Conservation (phyloP, 192 early-diverging fungal genomes). For the Spizellomyces punctatus region DNA sequence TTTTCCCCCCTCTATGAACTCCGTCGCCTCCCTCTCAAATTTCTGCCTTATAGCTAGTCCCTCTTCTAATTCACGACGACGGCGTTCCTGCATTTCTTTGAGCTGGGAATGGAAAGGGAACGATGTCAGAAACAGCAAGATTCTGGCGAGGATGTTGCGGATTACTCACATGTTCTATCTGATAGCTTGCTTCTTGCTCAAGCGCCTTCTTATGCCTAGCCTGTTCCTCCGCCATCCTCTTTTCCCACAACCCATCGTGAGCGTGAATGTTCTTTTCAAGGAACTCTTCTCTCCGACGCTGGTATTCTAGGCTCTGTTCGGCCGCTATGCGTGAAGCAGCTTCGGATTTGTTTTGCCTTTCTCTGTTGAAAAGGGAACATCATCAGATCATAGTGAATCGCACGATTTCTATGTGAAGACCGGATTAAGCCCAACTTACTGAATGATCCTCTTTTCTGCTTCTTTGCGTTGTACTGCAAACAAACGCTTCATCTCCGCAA, state of each 20-base stretch:
- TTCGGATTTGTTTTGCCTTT: constrained; percentile 6
- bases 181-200: neutral
- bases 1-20: neutral
- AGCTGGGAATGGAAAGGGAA: neutral
- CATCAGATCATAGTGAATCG: neutral
- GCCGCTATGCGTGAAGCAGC: constrained; percentile 2
- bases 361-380: neutral
- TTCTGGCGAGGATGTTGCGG: neutral
- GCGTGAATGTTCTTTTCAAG: constrained; percentile 7
- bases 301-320: constrained; percentile 9
- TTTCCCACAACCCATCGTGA: constrained; percentile 17
- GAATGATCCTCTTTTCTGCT: constrained; percentile 5
- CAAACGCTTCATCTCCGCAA: constrained; percentile 39
- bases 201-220: neutral
- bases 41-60: neutral
- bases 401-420: neutral
- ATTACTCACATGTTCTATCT: constrained; percentile 5
- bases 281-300: constrained; percentile 8
- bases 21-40: constrained; percentile 11
- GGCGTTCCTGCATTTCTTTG: neutral
- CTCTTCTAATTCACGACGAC: constrained; percentile 11
- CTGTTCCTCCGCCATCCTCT: constrained; percentile 11
- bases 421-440: neutral
- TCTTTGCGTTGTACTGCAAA: constrained; percentile 35
- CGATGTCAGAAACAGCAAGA: neutral